Evolutionary conservation across 495 filamentous ascomycete species (phyloP), one percentile per base, ranked within the genome.

Genomic region (Bacidia gigantensis): DNA sequence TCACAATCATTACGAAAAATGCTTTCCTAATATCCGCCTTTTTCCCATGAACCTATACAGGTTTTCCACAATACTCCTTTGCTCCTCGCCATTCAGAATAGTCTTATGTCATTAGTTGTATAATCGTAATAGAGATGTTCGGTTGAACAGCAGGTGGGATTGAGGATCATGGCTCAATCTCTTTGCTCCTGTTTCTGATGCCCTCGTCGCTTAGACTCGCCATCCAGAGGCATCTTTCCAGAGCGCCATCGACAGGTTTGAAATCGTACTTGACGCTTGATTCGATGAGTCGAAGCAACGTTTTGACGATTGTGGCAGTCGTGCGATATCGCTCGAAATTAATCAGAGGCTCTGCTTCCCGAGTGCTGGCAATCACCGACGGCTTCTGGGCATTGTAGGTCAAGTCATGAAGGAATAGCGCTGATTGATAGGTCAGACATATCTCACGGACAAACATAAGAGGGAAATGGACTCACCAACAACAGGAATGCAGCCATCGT

Each of bases 311-410:
- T n/a, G 78, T 76, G 1, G 93, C 93, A 23, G 88, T 80, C 17
- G 84, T 88, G 24, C 90, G 84, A 62, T 89, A 90, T 51, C 89
- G 81, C 67, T 97, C 93, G 63, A 97, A 97, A 63, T 99, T 99
- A 54, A 97, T 79, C 46, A 99, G 69, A 24, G 86, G 78, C 56
- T 87, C 84, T 22, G 71, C 70, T 20, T 64, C 58, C 14, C 74
- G 76, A 12, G 76, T 77, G 49, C 78, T 76, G 20, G 77, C 72
- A 55, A 79, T 59, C 69, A 84, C 51, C 61, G 83, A 72, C 14
- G 90, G 89, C 59, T 93, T 84, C 65, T 96, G 88, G 0, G 86
- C 80, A 64, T 97, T 99, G 67, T 89, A 93, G 29, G 95, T 86
- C n/a, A 99, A 75, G 59, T 99, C 93, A 60, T 95, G 89, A 3